These are phyloP conservation scores for Leishmania major DNA, from an alignment of 208 protist genomes.

Conservation along the genomic window DNA sequence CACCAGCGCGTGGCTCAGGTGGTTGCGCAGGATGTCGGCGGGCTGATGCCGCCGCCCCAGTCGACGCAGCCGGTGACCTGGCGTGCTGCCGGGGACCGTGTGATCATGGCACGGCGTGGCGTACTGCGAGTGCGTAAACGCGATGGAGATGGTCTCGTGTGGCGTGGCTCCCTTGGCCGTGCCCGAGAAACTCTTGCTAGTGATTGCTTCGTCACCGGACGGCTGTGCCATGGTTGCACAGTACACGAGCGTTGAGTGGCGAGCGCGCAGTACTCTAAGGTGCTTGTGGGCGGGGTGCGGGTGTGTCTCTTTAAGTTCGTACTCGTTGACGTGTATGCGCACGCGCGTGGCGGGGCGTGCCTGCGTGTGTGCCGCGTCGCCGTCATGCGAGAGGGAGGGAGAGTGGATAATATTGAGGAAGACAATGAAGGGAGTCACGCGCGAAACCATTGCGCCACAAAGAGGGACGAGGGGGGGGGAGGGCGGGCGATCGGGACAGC, in stretches of 20 bases:
- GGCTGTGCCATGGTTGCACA: neutral
- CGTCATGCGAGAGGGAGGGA: neutral
- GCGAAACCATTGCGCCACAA: neutral
- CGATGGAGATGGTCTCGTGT: conserved; percentile 63
- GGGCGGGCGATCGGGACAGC: no score
- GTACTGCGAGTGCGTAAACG: conserved; percentile 74
- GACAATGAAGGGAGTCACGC: neutral
- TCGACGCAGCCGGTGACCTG: conserved; percentile 43
- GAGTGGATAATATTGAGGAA: neutral
- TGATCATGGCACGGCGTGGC: conserved; percentile 69
- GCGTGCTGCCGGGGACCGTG: conserved; percentile 67
- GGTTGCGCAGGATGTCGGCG: conserved; percentile 40
- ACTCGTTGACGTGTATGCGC: neutral
- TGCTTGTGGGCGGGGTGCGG: neutral
- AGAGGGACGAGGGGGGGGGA: neutral
- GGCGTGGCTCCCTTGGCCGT: neutral
- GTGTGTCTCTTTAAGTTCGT: neutral
- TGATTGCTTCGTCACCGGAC: neutral
- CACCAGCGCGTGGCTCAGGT: conserved; percentile 47
- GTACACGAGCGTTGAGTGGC: neutral
- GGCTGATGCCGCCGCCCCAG: conserved; percentile 58
- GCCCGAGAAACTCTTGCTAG: neutral
- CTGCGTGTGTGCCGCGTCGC: neutral
- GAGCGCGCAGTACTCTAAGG: neutral
- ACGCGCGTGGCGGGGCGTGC: neutral